phyloP scores from a whole-genome alignment of 768 basidiomycete species.

The Tylopilus vinaceipallidus region DNA sequence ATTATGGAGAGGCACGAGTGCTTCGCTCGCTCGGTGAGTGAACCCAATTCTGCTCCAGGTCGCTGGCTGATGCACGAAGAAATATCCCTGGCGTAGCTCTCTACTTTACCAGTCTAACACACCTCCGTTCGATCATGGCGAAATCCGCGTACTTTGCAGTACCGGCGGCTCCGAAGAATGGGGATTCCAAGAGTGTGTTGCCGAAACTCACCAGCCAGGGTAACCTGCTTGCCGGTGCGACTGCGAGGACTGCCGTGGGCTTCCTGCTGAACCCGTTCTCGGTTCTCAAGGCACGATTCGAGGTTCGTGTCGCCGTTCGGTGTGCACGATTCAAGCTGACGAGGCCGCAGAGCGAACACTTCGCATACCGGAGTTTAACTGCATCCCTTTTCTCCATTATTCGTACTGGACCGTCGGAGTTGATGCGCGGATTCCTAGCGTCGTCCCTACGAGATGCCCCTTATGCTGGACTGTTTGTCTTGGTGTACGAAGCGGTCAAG shows the following conservation, averaged over 20 bases:
- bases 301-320: conserved; percentile 51
- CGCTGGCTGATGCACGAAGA: conserved; percentile 37
- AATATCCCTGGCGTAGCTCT: conserved; percentile 92
- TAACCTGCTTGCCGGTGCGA: conserved; percentile 84
- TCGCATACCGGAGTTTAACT: conserved; percentile 62
- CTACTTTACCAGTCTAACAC: conserved; percentile 86
- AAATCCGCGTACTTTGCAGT: conserved; percentile 65
- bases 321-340: too few relatives aligned
- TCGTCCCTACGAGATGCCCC: conserved; percentile 94
- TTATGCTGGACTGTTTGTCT: conserved; percentile 86
- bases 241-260: conserved; percentile 76
- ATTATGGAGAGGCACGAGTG: conserved; percentile 85
- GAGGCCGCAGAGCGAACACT: conserved; percentile 69
- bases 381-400: conserved; percentile 57
- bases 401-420: conserved; percentile 73
- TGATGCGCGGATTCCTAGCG: conserved; percentile 83
- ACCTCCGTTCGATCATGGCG: conserved; percentile 76
- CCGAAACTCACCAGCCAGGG: conserved; percentile 73
- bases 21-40: conserved; percentile 69
- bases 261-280: conserved; percentile 88
- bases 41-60: not conserved
- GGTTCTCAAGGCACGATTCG: conserved; percentile 88
- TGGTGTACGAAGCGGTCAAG: conserved; percentile 88
- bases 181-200: conserved; percentile 48
- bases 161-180: conserved; percentile 15